Percentiles rank a stretch among this genome's conserved stretches.
phyloP scores from a whole-genome alignment of 352 stramenopile genomes.

The Phytopythium litorale region DNA sequence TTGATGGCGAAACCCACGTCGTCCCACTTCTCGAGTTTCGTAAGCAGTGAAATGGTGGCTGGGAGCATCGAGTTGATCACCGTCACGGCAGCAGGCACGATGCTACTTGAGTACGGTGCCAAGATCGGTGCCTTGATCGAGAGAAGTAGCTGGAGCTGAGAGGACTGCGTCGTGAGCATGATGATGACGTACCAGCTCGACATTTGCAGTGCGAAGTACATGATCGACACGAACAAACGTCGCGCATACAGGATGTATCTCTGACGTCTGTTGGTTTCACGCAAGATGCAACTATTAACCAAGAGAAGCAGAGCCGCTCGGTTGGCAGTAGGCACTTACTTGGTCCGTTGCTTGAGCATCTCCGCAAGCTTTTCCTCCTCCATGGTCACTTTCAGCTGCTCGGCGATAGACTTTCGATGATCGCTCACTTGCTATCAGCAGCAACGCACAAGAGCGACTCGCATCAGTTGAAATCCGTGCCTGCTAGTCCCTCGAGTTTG shows the following conservation, averaged over 20 bases:
- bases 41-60: conserved; percentile 59
- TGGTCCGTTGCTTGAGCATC: conserved; percentile 41
- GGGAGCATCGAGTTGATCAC: conserved; percentile 74
- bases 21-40: conserved; percentile 72
- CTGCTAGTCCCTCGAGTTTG: neutral
- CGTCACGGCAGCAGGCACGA: conserved; percentile 68
- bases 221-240: conserved; percentile 37
- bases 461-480: neutral
- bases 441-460: neutral
- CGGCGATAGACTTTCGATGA: conserved; percentile 47
- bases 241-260: conserved; percentile 53
- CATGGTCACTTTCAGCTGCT: conserved; percentile 55
- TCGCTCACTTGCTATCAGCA: conserved; percentile 46
- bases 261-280: conserved; percentile 29
- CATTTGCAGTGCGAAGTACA: conserved; percentile 65
- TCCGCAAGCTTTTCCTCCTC: conserved; percentile 54
- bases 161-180: conserved; percentile 62
- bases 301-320: too few relatives aligned
- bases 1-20: conserved; percentile 79
- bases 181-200: conserved; percentile 73
- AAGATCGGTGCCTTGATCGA: conserved; percentile 34
- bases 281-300: too few relatives aligned
- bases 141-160: conserved; percentile 47
- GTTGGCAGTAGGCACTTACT: conserved; percentile 15
- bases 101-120: conserved; percentile 48